Evolutionary conservation across 345 rosid species (phyloP).

Genomic region (Brassica incana): DNA sequence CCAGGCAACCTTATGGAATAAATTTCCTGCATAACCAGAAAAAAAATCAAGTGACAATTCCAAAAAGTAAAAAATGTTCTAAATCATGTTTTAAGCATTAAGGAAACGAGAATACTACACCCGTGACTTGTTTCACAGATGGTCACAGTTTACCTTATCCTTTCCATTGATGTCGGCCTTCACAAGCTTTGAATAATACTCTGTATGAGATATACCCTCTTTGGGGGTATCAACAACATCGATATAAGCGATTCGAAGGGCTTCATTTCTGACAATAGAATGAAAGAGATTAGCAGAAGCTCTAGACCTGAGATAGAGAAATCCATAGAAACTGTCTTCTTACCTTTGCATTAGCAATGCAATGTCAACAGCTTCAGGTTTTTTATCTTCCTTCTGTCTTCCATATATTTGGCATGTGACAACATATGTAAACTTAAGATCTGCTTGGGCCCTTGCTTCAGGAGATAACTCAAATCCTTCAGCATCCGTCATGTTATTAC

Average conservation of each 20-base stretch:
- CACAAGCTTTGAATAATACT: conserved; percentile 89
- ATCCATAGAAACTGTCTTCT: neutral
- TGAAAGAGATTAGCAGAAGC: conserved; percentile 26
- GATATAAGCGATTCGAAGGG: conserved; percentile 94
- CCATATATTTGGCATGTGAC: conserved; percentile 98
- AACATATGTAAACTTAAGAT: conserved; percentile 88
- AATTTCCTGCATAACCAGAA: conserved; percentile 63
- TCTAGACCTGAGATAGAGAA: neutral
- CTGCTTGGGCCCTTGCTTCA: conserved; percentile 86
- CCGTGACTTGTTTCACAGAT: conserved; percentile 21
- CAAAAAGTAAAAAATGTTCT: neutral
- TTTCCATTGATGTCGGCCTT: conserved; percentile 94
- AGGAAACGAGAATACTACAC: conserved; percentile 19
- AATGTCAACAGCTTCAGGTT: conserved; percentile 92
- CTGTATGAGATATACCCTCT: conserved; percentile 71
- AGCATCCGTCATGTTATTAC: conserved; percentile 55
- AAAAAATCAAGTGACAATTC: conserved; percentile 1
- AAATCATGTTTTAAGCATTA: conserved; percentile 9
- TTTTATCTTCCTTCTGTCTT: conserved; percentile 90
- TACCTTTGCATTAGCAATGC: conserved; percentile 93
- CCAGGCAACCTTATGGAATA: conserved; percentile 93
- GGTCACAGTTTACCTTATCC: conserved; percentile 66
- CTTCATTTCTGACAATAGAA: conserved; percentile 78
- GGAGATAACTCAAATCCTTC: conserved; percentile 90
- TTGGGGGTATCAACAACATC: conserved; percentile 81